Conservation (phyloP, 1,284 basidiomycete species). For the Chondrostereum purpureum region DNA sequence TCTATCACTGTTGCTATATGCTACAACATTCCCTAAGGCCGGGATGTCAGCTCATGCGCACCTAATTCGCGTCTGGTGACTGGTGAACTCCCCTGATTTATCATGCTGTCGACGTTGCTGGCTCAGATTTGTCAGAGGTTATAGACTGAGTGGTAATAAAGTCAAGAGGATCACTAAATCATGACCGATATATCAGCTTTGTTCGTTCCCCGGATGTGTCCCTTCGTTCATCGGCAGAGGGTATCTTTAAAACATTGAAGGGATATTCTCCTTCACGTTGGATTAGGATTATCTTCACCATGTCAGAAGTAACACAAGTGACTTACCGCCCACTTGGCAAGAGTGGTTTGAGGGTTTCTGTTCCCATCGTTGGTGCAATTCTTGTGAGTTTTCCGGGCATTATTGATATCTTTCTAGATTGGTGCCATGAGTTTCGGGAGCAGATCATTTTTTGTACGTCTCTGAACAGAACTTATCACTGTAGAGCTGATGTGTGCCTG, state of each 20-base stretch:
- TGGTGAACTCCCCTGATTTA: too few species aligned
- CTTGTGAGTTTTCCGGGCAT: background rate
- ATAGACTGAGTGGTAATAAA: background rate
- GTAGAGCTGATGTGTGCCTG: background rate
- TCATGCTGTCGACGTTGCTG: too few species aligned
- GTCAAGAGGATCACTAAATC: background rate
- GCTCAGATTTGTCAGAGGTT: background rate
- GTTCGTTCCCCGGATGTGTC: background rate
- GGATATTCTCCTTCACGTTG: background rate
- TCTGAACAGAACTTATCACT: background rate
- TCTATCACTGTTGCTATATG: too few species aligned
- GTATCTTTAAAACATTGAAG: background rate
- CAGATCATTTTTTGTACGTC: slow-evolving; percentile 1
- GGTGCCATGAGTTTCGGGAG: slow-evolving; percentile 35
- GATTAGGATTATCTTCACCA: background rate
- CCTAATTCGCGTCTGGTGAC: too few species aligned
- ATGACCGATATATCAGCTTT: background rate
- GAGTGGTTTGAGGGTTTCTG: slow-evolving; percentile 38
- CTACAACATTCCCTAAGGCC: too few species aligned
- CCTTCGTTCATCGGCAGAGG: background rate
- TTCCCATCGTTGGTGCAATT: slow-evolving; percentile 26
- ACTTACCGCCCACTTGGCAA: slow-evolving; percentile 25
- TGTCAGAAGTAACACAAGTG: slow-evolving; percentile 1
- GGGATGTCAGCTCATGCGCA: too few species aligned
- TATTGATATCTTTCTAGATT: slow-evolving; percentile 16